These are phyloP conservation scores for Coemansia sp. DNA, from an alignment of 192 early-diverging fungal genomes.

Conservation along the genomic window DNA sequence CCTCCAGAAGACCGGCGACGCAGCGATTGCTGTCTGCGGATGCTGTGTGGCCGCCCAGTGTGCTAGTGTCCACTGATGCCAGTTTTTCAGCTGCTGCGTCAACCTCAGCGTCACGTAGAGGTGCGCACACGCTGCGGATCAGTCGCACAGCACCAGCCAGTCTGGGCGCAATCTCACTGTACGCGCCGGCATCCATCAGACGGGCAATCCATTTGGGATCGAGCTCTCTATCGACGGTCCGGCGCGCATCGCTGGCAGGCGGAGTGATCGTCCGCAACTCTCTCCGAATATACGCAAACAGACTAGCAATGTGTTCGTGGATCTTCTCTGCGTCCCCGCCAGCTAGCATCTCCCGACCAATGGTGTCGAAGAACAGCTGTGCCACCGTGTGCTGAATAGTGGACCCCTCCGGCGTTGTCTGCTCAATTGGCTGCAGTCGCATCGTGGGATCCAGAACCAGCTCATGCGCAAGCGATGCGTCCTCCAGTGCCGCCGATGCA, in stretches of 20 bases:
- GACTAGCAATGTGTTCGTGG: constrained; percentile 19
- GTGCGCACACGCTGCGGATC: constrained; percentile 37
- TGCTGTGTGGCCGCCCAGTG: background rate
- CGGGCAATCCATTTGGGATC: constrained; percentile 29
- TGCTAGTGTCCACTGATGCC: background rate
- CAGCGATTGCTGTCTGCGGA: background rate
- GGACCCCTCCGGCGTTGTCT: constrained; percentile 14
- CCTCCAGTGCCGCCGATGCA: constrained; percentile 29
- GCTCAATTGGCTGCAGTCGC: constrained; percentile 21
- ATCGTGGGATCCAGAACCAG: constrained; percentile 35
- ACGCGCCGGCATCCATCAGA: constrained; percentile 16
- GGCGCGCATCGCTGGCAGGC: constrained; percentile 8
- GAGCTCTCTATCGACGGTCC: constrained; percentile 30
- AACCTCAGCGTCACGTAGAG: constrained; percentile 23
- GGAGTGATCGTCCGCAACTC: constrained; percentile 34
- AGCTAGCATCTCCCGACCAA: constrained; percentile 16
- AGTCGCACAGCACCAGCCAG: constrained; percentile 16
- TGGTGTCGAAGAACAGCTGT: constrained; percentile 25
- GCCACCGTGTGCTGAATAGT: constrained; percentile 29
- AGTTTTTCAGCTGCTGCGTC: constrained; percentile 8
- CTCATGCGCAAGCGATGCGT: constrained; percentile 43
- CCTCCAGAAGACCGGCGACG: constrained; percentile 16
- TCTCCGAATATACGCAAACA: constrained; percentile 23
- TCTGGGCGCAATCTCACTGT: constrained; percentile 20
- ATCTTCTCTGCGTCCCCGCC: constrained; percentile 5